phyloP scores from a whole-genome alignment of 2,329 filamentous ascomycete genomes.

The Chrysosporium queenslandicum region DNA sequence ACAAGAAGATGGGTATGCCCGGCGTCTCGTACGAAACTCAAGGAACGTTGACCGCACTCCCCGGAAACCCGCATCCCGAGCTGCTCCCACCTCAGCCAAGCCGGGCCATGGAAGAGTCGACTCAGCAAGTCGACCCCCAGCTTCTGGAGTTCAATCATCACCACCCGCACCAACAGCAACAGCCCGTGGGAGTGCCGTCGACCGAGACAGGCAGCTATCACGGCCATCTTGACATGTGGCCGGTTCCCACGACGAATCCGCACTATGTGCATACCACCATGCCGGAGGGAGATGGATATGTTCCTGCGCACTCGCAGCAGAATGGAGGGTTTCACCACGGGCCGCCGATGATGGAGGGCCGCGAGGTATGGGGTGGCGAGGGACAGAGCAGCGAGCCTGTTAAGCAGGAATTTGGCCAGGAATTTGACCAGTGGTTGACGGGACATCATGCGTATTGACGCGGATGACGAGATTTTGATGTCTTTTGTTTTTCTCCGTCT shows the following conservation, averaged over 20 bases:
- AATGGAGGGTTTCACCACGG: constrained; percentile 1
- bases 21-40: constrained; percentile 25
- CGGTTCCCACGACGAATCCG: constrained; percentile 17
- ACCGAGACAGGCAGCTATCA: constrained; percentile 15
- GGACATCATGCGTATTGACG: constrained; percentile 4
- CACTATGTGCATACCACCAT: constrained; percentile 17
- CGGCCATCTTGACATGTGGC: constrained; percentile 21
- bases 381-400: constrained; percentile 20
- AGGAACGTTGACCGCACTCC: constrained; percentile 34
- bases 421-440: constrained; percentile 41
- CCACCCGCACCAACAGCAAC: constrained; percentile 14
- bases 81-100: constrained; percentile 26
- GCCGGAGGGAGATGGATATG: constrained; percentile 17
- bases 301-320: constrained; percentile 16
- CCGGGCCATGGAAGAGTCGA: constrained; percentile 21
- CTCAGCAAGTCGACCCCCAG: constrained; percentile 37
- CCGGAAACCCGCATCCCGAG: constrained; percentile 37
- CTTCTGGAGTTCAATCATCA: constrained; percentile 28
- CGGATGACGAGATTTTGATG: background rate
- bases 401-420: constrained; percentile 29
- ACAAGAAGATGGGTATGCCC: constrained; percentile 30
- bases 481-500: background rate
- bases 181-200: background rate
- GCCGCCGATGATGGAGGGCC: constrained; percentile 23
- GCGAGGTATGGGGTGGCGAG: constrained; percentile 31